Base-by-base conservation (phyloP, 768 basidiomycete genomes). In the Harrya chromipes region DNA sequence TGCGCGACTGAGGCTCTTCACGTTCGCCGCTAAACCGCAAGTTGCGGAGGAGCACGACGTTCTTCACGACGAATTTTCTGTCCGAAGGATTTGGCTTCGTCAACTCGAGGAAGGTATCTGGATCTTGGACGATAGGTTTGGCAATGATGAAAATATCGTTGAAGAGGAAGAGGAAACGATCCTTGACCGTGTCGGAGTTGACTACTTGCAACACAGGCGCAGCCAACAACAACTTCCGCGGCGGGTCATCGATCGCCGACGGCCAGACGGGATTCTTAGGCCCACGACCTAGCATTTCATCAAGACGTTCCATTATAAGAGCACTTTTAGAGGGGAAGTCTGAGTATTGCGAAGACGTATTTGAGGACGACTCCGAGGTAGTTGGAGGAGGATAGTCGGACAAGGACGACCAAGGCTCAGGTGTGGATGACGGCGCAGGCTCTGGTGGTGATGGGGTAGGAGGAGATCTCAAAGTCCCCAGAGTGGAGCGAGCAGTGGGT, bases 151-250 rank as follows among this genome's bases (percentile, higher is more conserved):
- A 81, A 46, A 98, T 80, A 66, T 99, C 97, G 67, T 75, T 92
- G 79, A 99, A 99, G n/a, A 98, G 79, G 74, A 98, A 94, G 10
- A 98, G 79, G 72, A 92, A 91, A 11, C 97, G 85, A 62, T 97
- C 94, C 68, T 98, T 97, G 67, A 94, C 88, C 1, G 90, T 94
- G 68, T 95, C 87, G 36, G 84, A 78, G 69, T 97, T 93, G 57
- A 92, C 92, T 13, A 98, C 92, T 70, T 99, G 97, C 6, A 95
- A 74, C 7, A 95, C 89, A 2, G 93, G 87, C 3, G 88, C 87
- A 2, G 88, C 86, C 36, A 94, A 72, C 14, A 97, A 71, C 35
- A 97, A 71, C 65, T 87, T 92, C 37, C 97, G 82, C 7, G 92
- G 90, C 14, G 93, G 90, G 54, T 90, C 83, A 56, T 95, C 92